phyloP scores from a whole-genome alignment of 108 stramenopile genomes.

The Skeletonema grethae region DNA sequence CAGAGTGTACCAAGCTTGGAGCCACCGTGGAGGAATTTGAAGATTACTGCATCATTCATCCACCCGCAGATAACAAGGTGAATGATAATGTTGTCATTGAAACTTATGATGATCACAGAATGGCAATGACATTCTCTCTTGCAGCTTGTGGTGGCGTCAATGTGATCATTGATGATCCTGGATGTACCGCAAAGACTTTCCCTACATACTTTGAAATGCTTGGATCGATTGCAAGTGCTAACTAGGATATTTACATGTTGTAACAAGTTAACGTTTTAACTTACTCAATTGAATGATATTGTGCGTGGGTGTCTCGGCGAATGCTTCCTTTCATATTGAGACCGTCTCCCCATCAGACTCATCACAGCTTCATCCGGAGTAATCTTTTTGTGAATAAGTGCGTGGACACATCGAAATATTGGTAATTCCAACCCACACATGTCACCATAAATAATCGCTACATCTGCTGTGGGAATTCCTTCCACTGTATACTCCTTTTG shows the following conservation, averaged over 20 bases:
- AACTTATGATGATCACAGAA: slow-evolving; percentile 98
- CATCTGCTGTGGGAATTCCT: slow-evolving; percentile 76
- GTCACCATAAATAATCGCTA: slow-evolving; percentile 70
- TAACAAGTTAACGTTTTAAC: neutral
- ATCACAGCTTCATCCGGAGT: slow-evolving; percentile 50
- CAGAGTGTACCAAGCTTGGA: slow-evolving; percentile 96
- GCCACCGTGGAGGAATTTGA: slow-evolving; percentile 92
- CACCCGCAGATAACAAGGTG: slow-evolving; percentile 79
- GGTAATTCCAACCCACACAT: slow-evolving; percentile 74
- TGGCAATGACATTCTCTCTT: slow-evolving; percentile 97
- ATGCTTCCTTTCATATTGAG: slow-evolving; percentile 7
- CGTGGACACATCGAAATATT: slow-evolving; percentile 63
- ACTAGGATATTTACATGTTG: neutral
- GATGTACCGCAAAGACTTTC: slow-evolving; percentile 96
- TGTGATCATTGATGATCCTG: slow-evolving; percentile 94
- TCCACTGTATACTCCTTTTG: slow-evolving; percentile 61
- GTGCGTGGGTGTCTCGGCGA: neutral
- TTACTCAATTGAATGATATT: too few relatives aligned
- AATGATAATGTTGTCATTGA: slow-evolving; percentile 93
- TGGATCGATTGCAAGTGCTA: slow-evolving; percentile 68
- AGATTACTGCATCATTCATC: slow-evolving; percentile 94
- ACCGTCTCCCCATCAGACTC: slow-evolving; percentile 43
- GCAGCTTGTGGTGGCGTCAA: slow-evolving; percentile 96
- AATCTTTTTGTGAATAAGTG: slow-evolving; percentile 54
- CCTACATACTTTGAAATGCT: slow-evolving; percentile 96